These are phyloP conservation scores for Tolypocladium inflatum DNA, from an alignment of 2,329 filamentous ascomycete genomes.

Conservation along the genomic window DNA sequence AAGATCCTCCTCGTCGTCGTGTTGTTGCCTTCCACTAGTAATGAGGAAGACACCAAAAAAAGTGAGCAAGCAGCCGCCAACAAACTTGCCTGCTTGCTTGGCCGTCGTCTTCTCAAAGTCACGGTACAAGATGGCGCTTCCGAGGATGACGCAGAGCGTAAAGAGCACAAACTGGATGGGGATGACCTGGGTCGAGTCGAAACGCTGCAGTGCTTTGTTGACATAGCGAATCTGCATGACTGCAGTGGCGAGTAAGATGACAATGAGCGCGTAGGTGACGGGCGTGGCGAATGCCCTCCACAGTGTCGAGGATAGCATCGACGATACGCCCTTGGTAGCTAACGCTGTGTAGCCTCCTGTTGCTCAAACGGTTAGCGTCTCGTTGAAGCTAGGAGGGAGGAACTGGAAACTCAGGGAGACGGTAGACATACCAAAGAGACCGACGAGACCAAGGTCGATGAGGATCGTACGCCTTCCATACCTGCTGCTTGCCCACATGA, in stretches of 20 bases:
- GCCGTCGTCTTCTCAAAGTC: slow-evolving; percentile 81
- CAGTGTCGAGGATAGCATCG: slow-evolving; percentile 83
- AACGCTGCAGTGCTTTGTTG: slow-evolving; percentile 78
- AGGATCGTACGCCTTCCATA: slow-evolving; percentile 83
- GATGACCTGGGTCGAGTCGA: slow-evolving; percentile 96
- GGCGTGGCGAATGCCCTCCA: slow-evolving; percentile 85
- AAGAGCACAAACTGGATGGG: slow-evolving; percentile 97
- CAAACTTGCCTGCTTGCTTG: slow-evolving; percentile 70
- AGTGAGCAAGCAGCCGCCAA: slow-evolving; percentile 83
- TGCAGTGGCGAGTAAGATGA: slow-evolving; percentile 73
- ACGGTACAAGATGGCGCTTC: slow-evolving; percentile 85
- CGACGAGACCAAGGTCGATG: slow-evolving; percentile 88
- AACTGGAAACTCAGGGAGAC: neutral
- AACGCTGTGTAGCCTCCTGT: slow-evolving; percentile 90
- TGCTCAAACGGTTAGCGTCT: neutral
- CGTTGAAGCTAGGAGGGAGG: neutral
- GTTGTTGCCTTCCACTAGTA: slow-evolving; percentile 66
- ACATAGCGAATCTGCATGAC: slow-evolving; percentile 97
- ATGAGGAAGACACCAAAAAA: slow-evolving; percentile 98
- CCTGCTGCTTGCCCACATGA: slow-evolving; percentile 74
- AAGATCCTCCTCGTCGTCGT: slow-evolving; percentile 45
- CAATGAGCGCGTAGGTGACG: slow-evolving; percentile 77
- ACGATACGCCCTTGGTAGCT: slow-evolving; percentile 92
- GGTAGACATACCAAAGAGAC: slow-evolving; percentile 66
- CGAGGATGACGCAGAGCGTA: slow-evolving; percentile 88